phyloP scores from a whole-genome alignment of 2,329 filamentous ascomycete species.

The Coniella vitis region DNA sequence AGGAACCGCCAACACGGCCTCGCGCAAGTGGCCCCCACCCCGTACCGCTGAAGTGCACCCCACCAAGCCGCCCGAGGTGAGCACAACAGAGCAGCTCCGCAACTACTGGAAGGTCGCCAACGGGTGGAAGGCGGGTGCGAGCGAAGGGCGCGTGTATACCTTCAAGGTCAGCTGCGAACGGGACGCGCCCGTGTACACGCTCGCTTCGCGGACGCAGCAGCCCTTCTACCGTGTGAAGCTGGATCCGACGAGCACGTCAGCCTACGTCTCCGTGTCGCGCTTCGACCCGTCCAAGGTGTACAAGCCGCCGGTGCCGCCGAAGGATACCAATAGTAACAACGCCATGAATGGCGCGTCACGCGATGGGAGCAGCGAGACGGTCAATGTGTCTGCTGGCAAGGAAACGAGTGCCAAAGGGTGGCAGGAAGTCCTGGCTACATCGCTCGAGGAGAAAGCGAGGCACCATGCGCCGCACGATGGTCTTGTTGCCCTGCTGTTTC shows the following conservation, averaged over 20 bases:
- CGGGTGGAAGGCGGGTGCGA: slow-evolving; percentile 57
- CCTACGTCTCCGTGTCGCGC: slow-evolving; percentile 51
- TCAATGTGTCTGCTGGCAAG: slow-evolving; percentile 23
- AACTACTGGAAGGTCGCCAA: slow-evolving; percentile 64
- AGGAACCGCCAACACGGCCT: slow-evolving; percentile 17
- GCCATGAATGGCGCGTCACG: slow-evolving; percentile 21
- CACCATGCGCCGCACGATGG: slow-evolving; percentile 52
- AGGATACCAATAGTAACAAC: slow-evolving; percentile 6
- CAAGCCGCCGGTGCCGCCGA: slow-evolving; percentile 34
- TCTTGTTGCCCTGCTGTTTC: slow-evolving; percentile 63
- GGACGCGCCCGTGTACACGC: slow-evolving; percentile 59
- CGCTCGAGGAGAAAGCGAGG: slow-evolving; percentile 48
- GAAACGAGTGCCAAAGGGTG: slow-evolving; percentile 39
- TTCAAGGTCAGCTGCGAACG: slow-evolving; percentile 48
- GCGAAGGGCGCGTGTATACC: slow-evolving; percentile 53
- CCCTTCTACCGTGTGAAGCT: slow-evolving; percentile 62
- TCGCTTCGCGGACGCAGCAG: slow-evolving; percentile 49
- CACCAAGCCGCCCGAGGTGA: slow-evolving; percentile 38
- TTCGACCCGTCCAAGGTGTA: slow-evolving; percentile 54
- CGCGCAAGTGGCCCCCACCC: slow-evolving; percentile 22
- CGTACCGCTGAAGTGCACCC: slow-evolving; percentile 34
- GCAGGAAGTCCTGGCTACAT: slow-evolving; percentile 52
- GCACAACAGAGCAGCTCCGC: slow-evolving; percentile 55
- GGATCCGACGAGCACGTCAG: slow-evolving; percentile 57
- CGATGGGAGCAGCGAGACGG: slow-evolving; percentile 13